Evolutionary conservation across 2,329 filamentous ascomycete species (phyloP).

Genomic region (Penicillium vulpinum): DNA sequence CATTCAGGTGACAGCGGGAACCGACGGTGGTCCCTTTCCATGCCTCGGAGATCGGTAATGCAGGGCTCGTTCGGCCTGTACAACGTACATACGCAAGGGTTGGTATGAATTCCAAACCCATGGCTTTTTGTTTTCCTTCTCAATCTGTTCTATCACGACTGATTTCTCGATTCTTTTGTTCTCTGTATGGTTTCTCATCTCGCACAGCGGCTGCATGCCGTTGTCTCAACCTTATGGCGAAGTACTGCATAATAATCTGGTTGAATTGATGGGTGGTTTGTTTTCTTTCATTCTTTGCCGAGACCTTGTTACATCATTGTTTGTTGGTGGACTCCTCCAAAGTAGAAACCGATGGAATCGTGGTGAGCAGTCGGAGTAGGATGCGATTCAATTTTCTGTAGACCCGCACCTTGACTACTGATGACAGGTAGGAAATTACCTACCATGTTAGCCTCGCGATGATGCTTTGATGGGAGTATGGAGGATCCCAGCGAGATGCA

Average conservation of each 20-base stretch:
- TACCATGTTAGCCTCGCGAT: constrained; percentile 4
- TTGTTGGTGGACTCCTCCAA: not conserved
- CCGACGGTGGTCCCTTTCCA: constrained; percentile 19
- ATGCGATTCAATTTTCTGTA: constrained; percentile 8
- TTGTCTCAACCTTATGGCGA: not conserved
- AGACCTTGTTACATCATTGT: not conserved
- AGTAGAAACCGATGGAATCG: not conserved
- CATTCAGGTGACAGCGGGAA: constrained; percentile 24
- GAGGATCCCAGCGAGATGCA: constrained; percentile 10
- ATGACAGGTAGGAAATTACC: not conserved
- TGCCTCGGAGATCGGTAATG: constrained; percentile 14
- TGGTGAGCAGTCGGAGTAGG: not conserved
- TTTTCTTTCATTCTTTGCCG: not conserved
- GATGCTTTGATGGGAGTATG: constrained; percentile 7
- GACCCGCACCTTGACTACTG: constrained; percentile 16
- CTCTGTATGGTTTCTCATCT: not conserved
- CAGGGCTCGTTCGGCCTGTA: not conserved
- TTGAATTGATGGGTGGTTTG: not conserved
- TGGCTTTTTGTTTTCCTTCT: not conserved
- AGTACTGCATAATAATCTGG: not conserved
- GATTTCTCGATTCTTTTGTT: not conserved
- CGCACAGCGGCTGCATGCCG: not conserved
- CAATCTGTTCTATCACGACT: not conserved
- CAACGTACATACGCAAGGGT: constrained; percentile 12
- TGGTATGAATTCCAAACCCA: constrained; percentile 7